A percentile compares a stretch with the other conserved stretches of the same genome.
Conservation (phyloP, 495 filamentous ascomycete genomes). For the Cairneyella variabilis region DNA sequence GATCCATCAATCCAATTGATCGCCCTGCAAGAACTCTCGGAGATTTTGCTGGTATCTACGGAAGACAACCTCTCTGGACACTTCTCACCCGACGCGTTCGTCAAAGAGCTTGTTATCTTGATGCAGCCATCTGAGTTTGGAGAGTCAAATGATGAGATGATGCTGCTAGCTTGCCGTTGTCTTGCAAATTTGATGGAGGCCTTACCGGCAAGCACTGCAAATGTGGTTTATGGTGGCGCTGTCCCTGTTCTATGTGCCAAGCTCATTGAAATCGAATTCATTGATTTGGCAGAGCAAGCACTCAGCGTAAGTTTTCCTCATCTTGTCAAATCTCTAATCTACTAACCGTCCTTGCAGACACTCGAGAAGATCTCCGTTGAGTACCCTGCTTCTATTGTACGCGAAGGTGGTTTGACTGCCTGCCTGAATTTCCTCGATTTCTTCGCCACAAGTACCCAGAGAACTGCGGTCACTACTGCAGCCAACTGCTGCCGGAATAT, state of each 20-base stretch:
- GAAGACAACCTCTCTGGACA: constrained; percentile 96
- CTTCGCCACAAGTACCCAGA: constrained; percentile 94
- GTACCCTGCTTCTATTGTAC: constrained; percentile 92
- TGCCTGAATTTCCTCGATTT: constrained; percentile 95
- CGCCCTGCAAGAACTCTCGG: constrained; percentile 89
- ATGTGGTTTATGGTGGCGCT: constrained; percentile 93
- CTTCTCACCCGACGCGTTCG: constrained; percentile 89
- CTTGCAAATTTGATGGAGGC: constrained; percentile 99
- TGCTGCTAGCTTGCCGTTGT: constrained; percentile 94
- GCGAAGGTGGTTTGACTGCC: constrained; percentile 90
- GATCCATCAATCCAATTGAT: constrained; percentile 87
- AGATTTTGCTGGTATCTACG: constrained; percentile 88
- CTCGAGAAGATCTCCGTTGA: constrained; percentile 97
- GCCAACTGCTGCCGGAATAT: constrained; percentile 98
- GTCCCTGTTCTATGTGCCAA: constrained; percentile 94
- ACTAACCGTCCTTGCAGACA: constrained; percentile 50
- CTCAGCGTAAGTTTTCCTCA: constrained; percentile 61
- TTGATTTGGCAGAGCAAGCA: constrained; percentile 96
- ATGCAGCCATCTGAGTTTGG: constrained; percentile 88
- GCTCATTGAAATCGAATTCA: constrained; percentile 89
- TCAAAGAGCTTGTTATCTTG: constrained; percentile 87
- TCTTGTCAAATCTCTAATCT: neutral
- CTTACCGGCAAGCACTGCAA: constrained; percentile 83
- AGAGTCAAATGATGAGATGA: constrained; percentile 94
- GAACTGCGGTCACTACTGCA: constrained; percentile 93